A percentile compares a stretch with the other conserved stretches of the same genome.
Evolutionary conservation across 179 eudicot genomes (phyloP).

Genomic region (Pouteria campechiana): DNA sequence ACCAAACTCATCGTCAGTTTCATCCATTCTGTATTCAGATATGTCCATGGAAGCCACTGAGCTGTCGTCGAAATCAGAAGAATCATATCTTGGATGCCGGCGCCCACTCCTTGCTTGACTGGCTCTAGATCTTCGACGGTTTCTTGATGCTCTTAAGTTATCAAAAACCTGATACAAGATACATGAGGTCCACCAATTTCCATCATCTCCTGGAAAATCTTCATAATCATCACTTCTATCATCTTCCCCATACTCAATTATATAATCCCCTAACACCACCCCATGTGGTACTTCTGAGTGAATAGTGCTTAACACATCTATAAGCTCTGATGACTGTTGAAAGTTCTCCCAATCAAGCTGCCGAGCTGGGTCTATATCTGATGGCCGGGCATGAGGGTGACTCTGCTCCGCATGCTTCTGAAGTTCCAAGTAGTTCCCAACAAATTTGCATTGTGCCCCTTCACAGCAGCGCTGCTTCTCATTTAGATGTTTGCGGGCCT

Average conservation of each 20-base stretch:
- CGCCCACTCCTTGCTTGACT: slow-evolving; percentile 57
- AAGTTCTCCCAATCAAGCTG: slow-evolving; percentile 97
- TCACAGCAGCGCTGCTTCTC: slow-evolving; percentile 69
- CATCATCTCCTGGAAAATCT: slow-evolving; percentile 72
- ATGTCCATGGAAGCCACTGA: slow-evolving; percentile 72
- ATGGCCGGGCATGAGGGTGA: slow-evolving; percentile 81
- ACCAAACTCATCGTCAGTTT: slow-evolving; percentile 52
- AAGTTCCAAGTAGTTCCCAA: slow-evolving; percentile 69
- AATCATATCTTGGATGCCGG: slow-evolving; percentile 46
- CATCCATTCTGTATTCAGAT: slow-evolving; percentile 57
- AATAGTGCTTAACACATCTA: slow-evolving; percentile 90
- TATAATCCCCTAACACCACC: slow-evolving; percentile 93
- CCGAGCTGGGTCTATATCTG: slow-evolving; percentile 78
- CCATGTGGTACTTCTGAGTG: slow-evolving; percentile 92
- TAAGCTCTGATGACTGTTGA: slow-evolving; percentile 89
- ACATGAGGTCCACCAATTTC: slow-evolving; percentile 98
- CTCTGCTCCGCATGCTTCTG: slow-evolving; percentile 66
- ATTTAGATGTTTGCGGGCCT: slow-evolving; percentile 54
- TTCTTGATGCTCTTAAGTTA: slow-evolving; percentile 68
- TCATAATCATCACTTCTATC: slow-evolving; percentile 79
- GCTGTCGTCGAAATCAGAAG: slow-evolving; percentile 86
- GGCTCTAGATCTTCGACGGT: slow-evolving; percentile 67
- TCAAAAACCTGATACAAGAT: slow-evolving; percentile 86
- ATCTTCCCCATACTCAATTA: slow-evolving; percentile 93
- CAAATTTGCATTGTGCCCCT: slow-evolving; percentile 54